phyloP scores from a whole-genome alignment of 169 alveolate genomes.

The Pseudocohnilembus persalinus region DNA sequence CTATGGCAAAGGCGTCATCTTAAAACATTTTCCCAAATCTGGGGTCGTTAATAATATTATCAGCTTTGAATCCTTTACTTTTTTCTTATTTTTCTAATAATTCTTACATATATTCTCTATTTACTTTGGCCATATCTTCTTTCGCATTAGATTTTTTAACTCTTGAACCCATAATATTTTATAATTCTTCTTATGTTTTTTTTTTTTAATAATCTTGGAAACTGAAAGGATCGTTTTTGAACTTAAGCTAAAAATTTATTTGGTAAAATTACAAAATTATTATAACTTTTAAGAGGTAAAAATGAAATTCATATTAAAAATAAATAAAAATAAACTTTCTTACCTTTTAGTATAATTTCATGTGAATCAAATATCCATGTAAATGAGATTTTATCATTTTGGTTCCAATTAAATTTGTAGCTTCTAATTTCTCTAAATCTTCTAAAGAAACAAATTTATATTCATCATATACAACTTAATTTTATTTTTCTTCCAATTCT shows the following conservation, averaged over 20 bases:
- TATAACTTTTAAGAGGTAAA: no score
- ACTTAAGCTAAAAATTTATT: slow-evolving; percentile 73
- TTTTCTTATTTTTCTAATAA: neutral
- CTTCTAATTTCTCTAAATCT: slow-evolving; percentile 92
- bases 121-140: slow-evolving; percentile 54
- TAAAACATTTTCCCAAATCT: neutral
- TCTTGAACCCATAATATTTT: slow-evolving; percentile 69
- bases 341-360: slow-evolving; percentile 78
- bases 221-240: slow-evolving; percentile 82
- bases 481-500: slow-evolving; percentile 92
- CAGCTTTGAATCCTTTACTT: neutral
- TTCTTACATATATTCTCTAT: slow-evolving; percentile 49
- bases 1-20: neutral
- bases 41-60: neutral
- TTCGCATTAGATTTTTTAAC: slow-evolving; percentile 67
- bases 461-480: slow-evolving; percentile 90
- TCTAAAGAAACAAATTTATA: slow-evolving; percentile 92
- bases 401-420: slow-evolving; percentile 93
- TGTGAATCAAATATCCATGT: slow-evolving; percentile 94
- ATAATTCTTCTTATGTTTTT: slow-evolving; percentile 74
- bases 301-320: neutral
- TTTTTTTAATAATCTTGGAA: slow-evolving; percentile 78
- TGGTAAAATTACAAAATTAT: neutral
- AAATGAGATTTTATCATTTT: slow-evolving; percentile 92
- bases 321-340: neutral